Evolutionary conservation across 257 asterid species (phyloP), one percentile per base, ranked within the genome.

Genomic region (Jacaranda copaia): DNA sequence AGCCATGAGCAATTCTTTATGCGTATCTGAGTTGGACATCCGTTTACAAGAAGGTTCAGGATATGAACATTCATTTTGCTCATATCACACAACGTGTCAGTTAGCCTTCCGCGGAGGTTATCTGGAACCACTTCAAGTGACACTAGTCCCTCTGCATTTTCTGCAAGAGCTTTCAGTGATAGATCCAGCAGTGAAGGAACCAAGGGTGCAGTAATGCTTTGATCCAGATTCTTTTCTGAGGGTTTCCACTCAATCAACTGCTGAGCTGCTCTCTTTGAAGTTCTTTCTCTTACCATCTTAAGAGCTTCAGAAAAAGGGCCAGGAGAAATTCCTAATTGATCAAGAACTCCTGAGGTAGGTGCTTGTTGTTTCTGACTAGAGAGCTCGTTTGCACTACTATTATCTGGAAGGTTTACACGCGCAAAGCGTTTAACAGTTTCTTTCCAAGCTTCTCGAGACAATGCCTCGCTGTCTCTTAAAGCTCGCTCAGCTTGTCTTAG

Each of bases 1-100:
- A 93, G 79, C 95, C 95, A 92, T 13, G 96, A 83, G 78, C 90
- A 86, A 64, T 92, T 89, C 74, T 92, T 92, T 68, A 93, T 14
- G 57, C 88, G 84, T 82, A 93, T 82, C 81, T 86, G 90, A 42
- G 89, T 85, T 68, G 98, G 96, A 68, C 86, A 79, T 82, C 93
- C 93, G 82, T 83, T 64, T 40, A 87, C 66, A 42, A 93, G 84
- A 75, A 90, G 89, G 49, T 85, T 71, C 78, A 93, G 63, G 68
- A 84, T 68, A 66, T 46, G 73, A 0, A 46, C 62, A 43, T 81
- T 81, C 88, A 93, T 93, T 78, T 77, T 85, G 56, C 96, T 64
- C 32, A 32, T 80, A 83, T 89, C 87, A 70, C 97, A 91, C 77
- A 93, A 68, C 67, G 77, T 38, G 56, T 90, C 85, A 67, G 84